These are phyloP conservation scores for Dictyostelium capitatum DNA, from an alignment of 78 protist species.

Conservation along the genomic window DNA sequence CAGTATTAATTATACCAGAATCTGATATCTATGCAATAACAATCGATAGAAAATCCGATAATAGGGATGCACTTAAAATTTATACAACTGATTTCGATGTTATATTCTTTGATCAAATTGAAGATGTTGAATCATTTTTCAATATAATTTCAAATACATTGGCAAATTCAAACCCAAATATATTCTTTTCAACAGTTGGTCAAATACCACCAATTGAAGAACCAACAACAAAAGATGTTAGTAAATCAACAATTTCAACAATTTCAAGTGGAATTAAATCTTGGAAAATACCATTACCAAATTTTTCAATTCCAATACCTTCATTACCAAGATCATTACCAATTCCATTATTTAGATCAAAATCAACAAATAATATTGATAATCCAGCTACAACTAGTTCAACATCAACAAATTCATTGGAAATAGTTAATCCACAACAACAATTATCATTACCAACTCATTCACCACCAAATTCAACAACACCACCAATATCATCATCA, in stretches of 20 bases:
- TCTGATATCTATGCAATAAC: conserved; percentile 15
- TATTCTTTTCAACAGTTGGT: background rate
- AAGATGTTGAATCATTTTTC: conserved; percentile 23
- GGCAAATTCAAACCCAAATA: background rate
- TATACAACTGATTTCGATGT: conserved; percentile 31
- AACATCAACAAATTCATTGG: background rate
- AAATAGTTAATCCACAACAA: background rate
- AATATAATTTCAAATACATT: background rate
- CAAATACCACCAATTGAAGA: conserved; percentile 15
- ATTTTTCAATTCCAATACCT: conserved; percentile 8
- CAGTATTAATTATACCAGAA: conserved; percentile 26
- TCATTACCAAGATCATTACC: conserved; percentile 22
- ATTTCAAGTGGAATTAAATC: conserved; percentile 22
- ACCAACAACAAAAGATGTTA: background rate
- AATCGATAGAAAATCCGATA: conserved; percentile 40
- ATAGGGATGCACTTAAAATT: conserved; percentile 26
- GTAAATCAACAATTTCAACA: background rate
- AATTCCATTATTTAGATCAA: conserved; percentile 61
- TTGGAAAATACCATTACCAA: conserved; percentile 2
- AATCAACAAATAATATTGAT: conserved; percentile 19
- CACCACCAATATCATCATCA: background rate
- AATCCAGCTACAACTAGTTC: background rate
- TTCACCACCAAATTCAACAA: background rate
- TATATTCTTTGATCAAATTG: conserved; percentile 39
- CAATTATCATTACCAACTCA: background rate